Base-by-base conservation (phyloP, 805 yeast species). In the Candida takata region DNA sequence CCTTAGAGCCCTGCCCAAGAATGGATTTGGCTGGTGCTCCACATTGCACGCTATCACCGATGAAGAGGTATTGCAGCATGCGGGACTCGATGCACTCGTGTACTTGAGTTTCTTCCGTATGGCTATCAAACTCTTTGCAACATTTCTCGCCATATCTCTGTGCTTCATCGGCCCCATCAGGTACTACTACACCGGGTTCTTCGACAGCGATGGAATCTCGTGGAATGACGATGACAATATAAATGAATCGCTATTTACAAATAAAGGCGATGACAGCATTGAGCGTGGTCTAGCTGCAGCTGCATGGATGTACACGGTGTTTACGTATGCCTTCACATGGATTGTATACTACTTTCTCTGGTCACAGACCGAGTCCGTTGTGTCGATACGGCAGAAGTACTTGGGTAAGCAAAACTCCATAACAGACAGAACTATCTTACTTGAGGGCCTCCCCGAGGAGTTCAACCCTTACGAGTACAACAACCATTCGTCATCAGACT, bases 51-150 rank as follows among this genome's bases (percentile, higher is more conserved):
- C 58, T 12, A 75, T 90, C n/a, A 66, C 71, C 16, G 97, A 92
- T 46, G 70, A 74, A 9, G 86, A 87, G 41, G 76, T 92, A 2
- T 64, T 92, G 35, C 90, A 86, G 42, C 81, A 80, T 49, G 95
- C 96, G 3, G 98, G 98, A 0, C 61, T 90, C 31, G 98, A 90
- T 61, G 97, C 97, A 0, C 86, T 71, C 60, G 97, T 92, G 34
- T 90, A 84, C 51, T 61, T 90, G 21, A 86, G 90, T 2, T 90
- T 90, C 59, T 92, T 92, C 70, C 79, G 82, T 41, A 85, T 88
- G 87, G 74, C 92, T 41, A 84, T 88, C 35, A 75, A 77, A 53
- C 65, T 84, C 12, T 61, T 90, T 20, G 63, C 76, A 2, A 62
- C 73, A 0, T 82, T 87, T 50, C 69, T 84, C 31, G 42, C 84